phyloP scores from a whole-genome alignment of 1,139 yeast genomes.

The Kodamaea alishanica region DNA sequence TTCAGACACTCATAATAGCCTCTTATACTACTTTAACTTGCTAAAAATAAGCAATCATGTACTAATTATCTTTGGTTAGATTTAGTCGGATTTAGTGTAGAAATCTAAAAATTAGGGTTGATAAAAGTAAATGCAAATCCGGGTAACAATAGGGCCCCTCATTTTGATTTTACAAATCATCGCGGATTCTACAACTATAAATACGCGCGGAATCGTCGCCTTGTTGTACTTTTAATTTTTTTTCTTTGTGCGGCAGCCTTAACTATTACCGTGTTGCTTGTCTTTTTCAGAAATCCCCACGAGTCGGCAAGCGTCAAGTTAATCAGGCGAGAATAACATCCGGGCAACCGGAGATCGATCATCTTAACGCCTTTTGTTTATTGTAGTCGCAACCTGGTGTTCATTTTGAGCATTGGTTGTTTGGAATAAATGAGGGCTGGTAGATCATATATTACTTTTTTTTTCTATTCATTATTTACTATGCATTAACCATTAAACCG shows the following conservation, averaged over 20 bases:
- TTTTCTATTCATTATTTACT: background rate
- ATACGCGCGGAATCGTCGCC: conserved; percentile 1
- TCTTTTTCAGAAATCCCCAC: conserved; percentile 47
- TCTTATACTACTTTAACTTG: no score
- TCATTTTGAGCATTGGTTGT: conserved; percentile 9
- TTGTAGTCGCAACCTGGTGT: conserved; percentile 14
- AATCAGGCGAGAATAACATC: conserved; percentile 47
- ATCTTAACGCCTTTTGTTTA: conserved; percentile 48
- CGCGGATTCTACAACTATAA: conserved; percentile 3
- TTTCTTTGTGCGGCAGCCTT: conserved; percentile 55
- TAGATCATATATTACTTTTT: conserved; percentile 41
- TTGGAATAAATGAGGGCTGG: conserved; percentile 44
- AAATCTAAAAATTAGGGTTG: background rate
- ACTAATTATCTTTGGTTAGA: no score
- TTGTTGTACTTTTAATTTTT: conserved; percentile 8
- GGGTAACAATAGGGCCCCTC: conserved; percentile 11
- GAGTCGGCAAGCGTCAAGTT: conserved; percentile 57
- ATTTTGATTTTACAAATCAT: background rate
- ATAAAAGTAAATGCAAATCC: conserved; percentile 6
- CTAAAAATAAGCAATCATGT: no score
- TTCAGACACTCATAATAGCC: no score
- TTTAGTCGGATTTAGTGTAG: no score
- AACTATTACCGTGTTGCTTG: conserved; percentile 57
- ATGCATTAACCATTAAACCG: conserved; percentile 35
- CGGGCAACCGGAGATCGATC: conserved; percentile 36